These are phyloP conservation scores for Claviceps fusiformis DNA, from an alignment of 2,329 filamentous ascomycete genomes.

Conservation along the genomic window DNA sequence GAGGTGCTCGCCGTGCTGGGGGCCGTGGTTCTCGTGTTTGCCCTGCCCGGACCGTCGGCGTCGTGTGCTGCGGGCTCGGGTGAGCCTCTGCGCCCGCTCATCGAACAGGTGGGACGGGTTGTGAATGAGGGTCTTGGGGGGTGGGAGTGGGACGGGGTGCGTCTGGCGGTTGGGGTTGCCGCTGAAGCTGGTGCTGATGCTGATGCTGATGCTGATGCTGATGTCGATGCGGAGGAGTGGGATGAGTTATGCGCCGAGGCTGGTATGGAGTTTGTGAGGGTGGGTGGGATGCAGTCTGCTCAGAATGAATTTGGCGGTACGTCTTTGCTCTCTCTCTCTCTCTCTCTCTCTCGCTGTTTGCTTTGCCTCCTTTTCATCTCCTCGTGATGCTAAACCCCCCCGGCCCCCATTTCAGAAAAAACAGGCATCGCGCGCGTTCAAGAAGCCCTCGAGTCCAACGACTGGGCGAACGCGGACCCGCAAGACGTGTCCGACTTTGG, in stretches of 20 bases:
- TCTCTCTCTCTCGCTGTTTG: too few relatives aligned
- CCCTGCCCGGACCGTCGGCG: slow-evolving; percentile 10
- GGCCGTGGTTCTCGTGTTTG: slow-evolving; percentile 36
- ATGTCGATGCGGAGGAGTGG: slow-evolving; percentile 42
- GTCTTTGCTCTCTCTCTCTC: slow-evolving; percentile 7
- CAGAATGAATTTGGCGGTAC: slow-evolving; percentile 47
- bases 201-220: slow-evolving; percentile 27
- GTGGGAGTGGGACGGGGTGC: slow-evolving; percentile 51
- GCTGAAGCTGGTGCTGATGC: too few relatives aligned
- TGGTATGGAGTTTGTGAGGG: slow-evolving; percentile 51
- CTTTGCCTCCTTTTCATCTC: not conserved
- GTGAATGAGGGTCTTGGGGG: slow-evolving; percentile 44
- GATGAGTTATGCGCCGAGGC: slow-evolving; percentile 44
- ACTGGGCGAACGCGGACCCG: slow-evolving; percentile 36
- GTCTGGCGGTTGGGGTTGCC: slow-evolving; percentile 45
- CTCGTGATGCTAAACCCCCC: too few relatives aligned
- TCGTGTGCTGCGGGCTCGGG: slow-evolving; percentile 9
- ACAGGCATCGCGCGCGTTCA: slow-evolving; percentile 43
- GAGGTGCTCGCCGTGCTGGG: slow-evolving; percentile 50
- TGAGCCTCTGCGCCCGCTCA: slow-evolving; percentile 21
- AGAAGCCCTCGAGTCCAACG: slow-evolving; percentile 52
- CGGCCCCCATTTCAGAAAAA: slow-evolving; percentile 34
- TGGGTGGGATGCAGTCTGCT: slow-evolving; percentile 23
- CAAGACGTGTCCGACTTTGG: slow-evolving; percentile 16
- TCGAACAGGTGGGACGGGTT: slow-evolving; percentile 40